Percentiles rank a stretch among this genome's conserved stretches.
These are phyloP conservation scores for Pseudogymnoascus sp. DNA, from an alignment of 2,329 filamentous ascomycete genomes.

Conservation along the genomic window DNA sequence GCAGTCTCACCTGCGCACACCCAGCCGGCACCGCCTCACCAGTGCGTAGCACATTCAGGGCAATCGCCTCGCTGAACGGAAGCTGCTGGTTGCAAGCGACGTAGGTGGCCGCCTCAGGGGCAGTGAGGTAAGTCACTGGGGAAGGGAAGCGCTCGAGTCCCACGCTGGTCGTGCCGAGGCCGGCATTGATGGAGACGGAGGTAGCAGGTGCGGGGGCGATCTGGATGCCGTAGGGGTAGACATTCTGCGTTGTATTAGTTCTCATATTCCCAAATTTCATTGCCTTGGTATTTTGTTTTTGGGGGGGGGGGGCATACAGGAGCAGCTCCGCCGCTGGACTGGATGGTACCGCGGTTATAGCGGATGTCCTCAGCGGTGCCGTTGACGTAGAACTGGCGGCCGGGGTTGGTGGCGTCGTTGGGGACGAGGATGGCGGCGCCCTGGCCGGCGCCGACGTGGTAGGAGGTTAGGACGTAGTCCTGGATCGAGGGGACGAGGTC, in stretches of 20 bases:
- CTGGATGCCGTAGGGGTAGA: slow-evolving; percentile 32
- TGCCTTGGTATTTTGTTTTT: not conserved
- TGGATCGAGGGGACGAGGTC: slow-evolving; percentile 38
- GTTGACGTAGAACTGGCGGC: slow-evolving; percentile 42
- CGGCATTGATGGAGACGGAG: slow-evolving; percentile 31
- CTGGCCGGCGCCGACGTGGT: slow-evolving; percentile 37
- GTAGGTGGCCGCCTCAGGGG: slow-evolving; percentile 28
- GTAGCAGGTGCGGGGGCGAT: slow-evolving; percentile 25
- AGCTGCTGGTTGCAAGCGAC: slow-evolving; percentile 36
- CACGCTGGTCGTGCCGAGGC: slow-evolving; percentile 31
- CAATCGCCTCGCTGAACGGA: slow-evolving; percentile 33
- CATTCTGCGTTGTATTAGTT: not conserved
- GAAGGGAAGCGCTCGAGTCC: slow-evolving; percentile 31
- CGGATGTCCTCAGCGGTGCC: slow-evolving; percentile 34
- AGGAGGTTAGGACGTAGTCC: slow-evolving; percentile 32
- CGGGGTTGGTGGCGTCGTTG: slow-evolving; percentile 15
- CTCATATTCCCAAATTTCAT: not conserved
- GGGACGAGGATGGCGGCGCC: slow-evolving; percentile 32
- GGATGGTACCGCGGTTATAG: slow-evolving; percentile 28
- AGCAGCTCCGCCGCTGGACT: slow-evolving; percentile 36
- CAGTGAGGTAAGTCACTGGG: slow-evolving; percentile 27
- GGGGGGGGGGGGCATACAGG: slow-evolving; percentile 20
- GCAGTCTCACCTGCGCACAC: slow-evolving; percentile 36
- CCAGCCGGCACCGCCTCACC: slow-evolving; percentile 29
- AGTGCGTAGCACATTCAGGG: slow-evolving; percentile 35